A percentile compares a stretch with the other conserved stretches of the same genome.
Evolutionary conservation across 768 basidiomycete species (phyloP).

Genomic region (Sistotremastrum niveocremeum): DNA sequence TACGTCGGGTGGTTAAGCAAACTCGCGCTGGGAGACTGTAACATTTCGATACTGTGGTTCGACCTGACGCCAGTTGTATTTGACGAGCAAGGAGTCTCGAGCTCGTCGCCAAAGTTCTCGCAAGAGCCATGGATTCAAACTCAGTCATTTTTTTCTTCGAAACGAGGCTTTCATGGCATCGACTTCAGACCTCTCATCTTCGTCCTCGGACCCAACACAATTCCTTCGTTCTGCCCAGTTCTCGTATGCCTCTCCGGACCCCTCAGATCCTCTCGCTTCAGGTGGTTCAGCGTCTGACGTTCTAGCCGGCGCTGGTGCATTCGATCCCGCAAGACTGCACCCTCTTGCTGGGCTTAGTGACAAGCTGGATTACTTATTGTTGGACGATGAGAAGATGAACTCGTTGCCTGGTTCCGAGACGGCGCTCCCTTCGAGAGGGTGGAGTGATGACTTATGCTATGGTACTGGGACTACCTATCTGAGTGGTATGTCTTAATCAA

Average conservation of each 20-base stretch:
- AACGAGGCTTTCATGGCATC: conserved; percentile 15
- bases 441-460: conserved; percentile 99
- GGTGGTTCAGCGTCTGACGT: conserved; percentile 52
- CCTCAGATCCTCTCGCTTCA: conserved; percentile 46
- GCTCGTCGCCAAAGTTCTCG: too few relatives aligned
- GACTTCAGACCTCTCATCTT: conserved; percentile 17
- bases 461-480: conserved; percentile 99
- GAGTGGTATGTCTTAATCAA: conserved; percentile 46
- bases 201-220: conserved; percentile 32
- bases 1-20: too few relatives aligned
- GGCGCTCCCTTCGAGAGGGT: conserved; percentile 89
- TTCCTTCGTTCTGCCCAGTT: conserved; percentile 36
- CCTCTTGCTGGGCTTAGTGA: conserved; percentile 87
- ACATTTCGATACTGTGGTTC: too few relatives aligned
- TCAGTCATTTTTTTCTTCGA: background rate
- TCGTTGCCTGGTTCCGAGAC: conserved; percentile 81
- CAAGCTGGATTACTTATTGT: conserved; percentile 86
- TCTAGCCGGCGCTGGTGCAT: conserved; percentile 51
- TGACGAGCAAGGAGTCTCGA: too few relatives aligned
- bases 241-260: conserved; percentile 25
- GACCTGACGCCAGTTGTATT: too few relatives aligned
- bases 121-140: too few relatives aligned
- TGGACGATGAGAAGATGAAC: conserved; percentile 93
- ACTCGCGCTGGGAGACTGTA: too few relatives aligned
- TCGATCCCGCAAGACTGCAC: conserved; percentile 87